Evolutionary conservation across 2,329 filamentous ascomycete genomes (phyloP).

Genomic region (Aspergillus sp.): DNA sequence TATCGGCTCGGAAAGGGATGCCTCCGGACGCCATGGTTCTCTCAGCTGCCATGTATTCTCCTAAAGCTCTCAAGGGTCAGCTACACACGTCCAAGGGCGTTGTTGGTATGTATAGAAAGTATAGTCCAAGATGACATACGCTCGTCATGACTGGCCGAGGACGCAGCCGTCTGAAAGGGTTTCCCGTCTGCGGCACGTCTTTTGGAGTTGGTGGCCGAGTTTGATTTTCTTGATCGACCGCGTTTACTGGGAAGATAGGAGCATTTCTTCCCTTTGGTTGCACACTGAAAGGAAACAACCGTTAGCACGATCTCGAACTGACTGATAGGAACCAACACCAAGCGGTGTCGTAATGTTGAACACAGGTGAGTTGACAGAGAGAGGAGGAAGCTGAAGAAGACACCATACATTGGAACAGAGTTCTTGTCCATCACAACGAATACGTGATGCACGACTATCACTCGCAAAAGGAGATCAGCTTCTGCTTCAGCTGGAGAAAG

Average conservation of each 20-base stretch:
- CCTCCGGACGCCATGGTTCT: conserved; percentile 14
- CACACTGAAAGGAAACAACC: conserved; percentile 29
- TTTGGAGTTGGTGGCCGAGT: conserved; percentile 23
- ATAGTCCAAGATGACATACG: conserved; percentile 21
- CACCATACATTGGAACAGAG: conserved; percentile 41
- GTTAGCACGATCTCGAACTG: background rate
- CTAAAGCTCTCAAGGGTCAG: conserved; percentile 17
- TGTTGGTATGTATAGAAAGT: conserved; percentile 18
- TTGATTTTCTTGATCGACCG: conserved; percentile 44
- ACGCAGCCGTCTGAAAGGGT: conserved; percentile 19
- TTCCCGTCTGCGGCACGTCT: conserved; percentile 21
- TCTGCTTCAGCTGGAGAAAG: too few relatives aligned
- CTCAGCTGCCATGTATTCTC: background rate
- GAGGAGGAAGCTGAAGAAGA: conserved; percentile 1
- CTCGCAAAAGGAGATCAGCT: conserved; percentile 1
- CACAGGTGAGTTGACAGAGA: background rate
- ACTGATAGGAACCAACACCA: background rate
- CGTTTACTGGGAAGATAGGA: conserved; percentile 45
- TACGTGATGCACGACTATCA: conserved; percentile 41
- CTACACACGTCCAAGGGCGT: conserved; percentile 35
- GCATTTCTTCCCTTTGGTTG: conserved; percentile 39
- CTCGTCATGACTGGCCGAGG: conserved; percentile 28
- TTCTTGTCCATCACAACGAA: conserved; percentile 45
- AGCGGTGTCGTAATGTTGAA: background rate
- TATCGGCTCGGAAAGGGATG: conserved; percentile 36